Percentiles rank a stretch among this genome's conserved stretches.
phyloP scores from a whole-genome alignment of 306 rosid genomes.

The Cucumis cinereus region DNA sequence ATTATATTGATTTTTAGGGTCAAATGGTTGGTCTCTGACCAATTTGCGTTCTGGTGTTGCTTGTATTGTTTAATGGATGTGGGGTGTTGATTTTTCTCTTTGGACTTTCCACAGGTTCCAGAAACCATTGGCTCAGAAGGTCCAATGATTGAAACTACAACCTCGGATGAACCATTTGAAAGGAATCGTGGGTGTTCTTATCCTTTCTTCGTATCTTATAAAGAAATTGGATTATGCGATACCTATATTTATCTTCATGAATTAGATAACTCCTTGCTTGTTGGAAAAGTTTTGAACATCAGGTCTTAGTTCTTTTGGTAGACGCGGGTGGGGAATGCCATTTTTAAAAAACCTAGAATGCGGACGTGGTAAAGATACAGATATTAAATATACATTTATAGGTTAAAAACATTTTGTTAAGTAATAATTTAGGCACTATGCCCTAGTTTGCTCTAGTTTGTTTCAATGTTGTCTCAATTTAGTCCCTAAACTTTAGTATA shows the following conservation, averaged over 20 bases:
- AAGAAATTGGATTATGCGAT: neutral
- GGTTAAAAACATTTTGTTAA: neutral
- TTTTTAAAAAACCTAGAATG: neutral
- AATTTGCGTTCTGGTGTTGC: constrained; percentile 18
- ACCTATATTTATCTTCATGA: neutral
- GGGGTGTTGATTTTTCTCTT: neutral
- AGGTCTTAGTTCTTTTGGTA: neutral
- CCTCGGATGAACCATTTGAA: constrained; percentile 30
- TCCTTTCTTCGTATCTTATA: neutral
- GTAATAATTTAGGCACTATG: neutral
- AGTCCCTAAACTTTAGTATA: neutral
- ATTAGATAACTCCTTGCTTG: neutral
- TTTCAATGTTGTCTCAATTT: neutral
- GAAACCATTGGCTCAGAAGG: constrained; percentile 30
- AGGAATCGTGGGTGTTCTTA: constrained; percentile 51
- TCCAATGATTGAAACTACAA: constrained; percentile 31
- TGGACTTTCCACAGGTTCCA: constrained; percentile 30
- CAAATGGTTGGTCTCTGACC: neutral
- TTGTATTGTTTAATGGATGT: constrained; percentile 3
- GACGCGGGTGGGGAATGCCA: neutral
- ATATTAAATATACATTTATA: neutral
- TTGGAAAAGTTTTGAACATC: neutral
- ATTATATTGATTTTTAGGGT: neutral
- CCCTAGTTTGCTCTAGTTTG: neutral
- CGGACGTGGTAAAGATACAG: neutral